A percentile compares a stretch with the other conserved stretches of the same genome.
These are phyloP conservation scores for Nicotiana noctiflora DNA, from an alignment of 257 asterid species.

Conservation along the genomic window DNA sequence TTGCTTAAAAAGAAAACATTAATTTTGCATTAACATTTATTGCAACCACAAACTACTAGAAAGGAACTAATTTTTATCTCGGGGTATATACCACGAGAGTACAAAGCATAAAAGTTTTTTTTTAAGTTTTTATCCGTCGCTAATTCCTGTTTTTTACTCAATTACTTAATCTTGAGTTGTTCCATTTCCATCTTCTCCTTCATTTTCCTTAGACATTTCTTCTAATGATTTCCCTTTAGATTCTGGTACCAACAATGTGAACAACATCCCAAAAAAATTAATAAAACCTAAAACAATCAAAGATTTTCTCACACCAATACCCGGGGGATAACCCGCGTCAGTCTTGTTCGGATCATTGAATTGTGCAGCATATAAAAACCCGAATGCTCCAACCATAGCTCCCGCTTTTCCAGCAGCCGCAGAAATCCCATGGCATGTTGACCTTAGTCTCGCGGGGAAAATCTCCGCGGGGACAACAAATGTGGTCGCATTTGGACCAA, in stretches of 20 bases:
- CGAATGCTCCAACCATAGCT: constrained; percentile 44
- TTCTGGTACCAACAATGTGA: constrained; percentile 42
- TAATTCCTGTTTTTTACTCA: too few species aligned
- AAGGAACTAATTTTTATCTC: too few species aligned
- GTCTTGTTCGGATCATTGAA: constrained; percentile 15
- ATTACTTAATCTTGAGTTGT: too few species aligned
- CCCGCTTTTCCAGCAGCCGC: constrained; percentile 42
- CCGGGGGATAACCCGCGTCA: constrained; percentile 24
- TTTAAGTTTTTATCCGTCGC: not conserved
- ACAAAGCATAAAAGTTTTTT: not conserved
- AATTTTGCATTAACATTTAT: too few species aligned
- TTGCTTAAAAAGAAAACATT: too few species aligned
- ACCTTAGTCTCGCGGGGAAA: constrained; percentile 17
- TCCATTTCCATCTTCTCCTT: not conserved
- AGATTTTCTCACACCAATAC: constrained; percentile 34
- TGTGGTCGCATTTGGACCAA: constrained; percentile 46
- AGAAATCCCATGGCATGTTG: constrained; percentile 42
- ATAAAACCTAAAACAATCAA: constrained; percentile 28
- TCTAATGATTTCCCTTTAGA: constrained; percentile 38
- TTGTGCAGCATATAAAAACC: constrained; percentile 37
- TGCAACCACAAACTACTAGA: too few species aligned
- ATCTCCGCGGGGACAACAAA: constrained; percentile 40
- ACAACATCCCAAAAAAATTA: constrained; percentile 29
- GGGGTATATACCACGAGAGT: too few species aligned
- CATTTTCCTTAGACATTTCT: constrained; percentile 38